Evolutionary conservation across 2,329 filamentous ascomycete genomes (phyloP).

Genomic region (Hymenoscyphus fraxineus): DNA sequence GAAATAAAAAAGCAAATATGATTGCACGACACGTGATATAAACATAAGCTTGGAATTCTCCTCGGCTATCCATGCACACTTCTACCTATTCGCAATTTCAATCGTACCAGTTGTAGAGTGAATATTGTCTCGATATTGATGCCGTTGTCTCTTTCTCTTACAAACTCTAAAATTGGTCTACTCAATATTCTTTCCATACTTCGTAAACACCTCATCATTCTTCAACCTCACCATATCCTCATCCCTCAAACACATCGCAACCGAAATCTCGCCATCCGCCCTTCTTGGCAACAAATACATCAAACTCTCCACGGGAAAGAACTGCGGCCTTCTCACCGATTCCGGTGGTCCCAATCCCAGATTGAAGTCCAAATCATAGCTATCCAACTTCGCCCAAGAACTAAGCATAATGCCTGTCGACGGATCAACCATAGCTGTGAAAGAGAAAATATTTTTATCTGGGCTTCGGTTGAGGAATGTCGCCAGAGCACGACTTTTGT

Average conservation of each 20-base stretch:
- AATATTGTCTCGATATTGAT: too few species aligned
- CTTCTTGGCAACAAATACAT: slow-evolving; percentile 4
- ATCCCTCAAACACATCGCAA: slow-evolving; percentile 10
- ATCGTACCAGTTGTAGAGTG: too few species aligned
- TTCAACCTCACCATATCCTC: slow-evolving; percentile 10
- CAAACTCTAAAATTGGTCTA: background rate
- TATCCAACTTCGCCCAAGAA: slow-evolving; percentile 49
- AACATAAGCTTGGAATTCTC: too few species aligned
- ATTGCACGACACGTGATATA: too few species aligned
- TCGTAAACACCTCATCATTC: slow-evolving; percentile 4
- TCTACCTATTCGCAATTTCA: too few species aligned
- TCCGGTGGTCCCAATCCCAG: slow-evolving; percentile 8
- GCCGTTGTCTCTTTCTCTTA: background rate
- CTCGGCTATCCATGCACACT: too few species aligned
- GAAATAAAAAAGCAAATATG: too few species aligned
- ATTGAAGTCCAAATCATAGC: slow-evolving; percentile 15
- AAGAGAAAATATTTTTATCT: slow-evolving; percentile 37
- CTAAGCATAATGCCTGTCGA: slow-evolving; percentile 48
- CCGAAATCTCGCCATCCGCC: slow-evolving; percentile 4
- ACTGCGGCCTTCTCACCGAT: slow-evolving; percentile 4
- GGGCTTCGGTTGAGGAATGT: slow-evolving; percentile 37
- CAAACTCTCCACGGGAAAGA: slow-evolving; percentile 6
- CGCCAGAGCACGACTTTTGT: slow-evolving; percentile 40
- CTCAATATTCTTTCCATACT: slow-evolving; percentile 5
- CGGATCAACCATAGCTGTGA: slow-evolving; percentile 38